Base-by-base conservation (phyloP, 768 basidiomycete genomes). In the Pleurotus citrinopileatus region DNA sequence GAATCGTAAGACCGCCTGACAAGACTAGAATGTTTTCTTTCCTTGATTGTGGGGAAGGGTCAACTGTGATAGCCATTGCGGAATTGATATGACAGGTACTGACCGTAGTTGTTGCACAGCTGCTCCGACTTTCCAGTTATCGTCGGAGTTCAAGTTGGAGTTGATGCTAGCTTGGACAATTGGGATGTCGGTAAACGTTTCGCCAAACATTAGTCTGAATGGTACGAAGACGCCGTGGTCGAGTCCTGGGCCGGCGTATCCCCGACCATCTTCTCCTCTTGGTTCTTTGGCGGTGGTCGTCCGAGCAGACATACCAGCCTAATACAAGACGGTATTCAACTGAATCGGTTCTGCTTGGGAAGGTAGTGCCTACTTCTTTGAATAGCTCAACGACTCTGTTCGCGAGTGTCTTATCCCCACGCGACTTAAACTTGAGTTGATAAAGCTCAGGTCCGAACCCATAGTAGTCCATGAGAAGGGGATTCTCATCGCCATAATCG, bases 141-240 rank as follows among this genome's bases (percentile, higher is more conserved):
- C 73, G 60, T 78, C 75, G 4, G 88, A 82, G 52, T 73, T 75
- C 57, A 89, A 60, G 54, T 72, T 80, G 8, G 74, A 70, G 57
- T 89, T 83, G 50, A 91, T 84, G 29, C 82, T 84, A 2, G 81
- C 84, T 68, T 91, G 78, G 17, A 91, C 79, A 60, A 91, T 77
- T 2, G 90, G 90, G 15, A 91, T 69, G 4, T 77, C 74, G 22
- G 63, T 74, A 54, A 84, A 78, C 43, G 78, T 76, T 43, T 84
- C 78, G 5, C 86, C 86, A 61, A 91, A 91, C 89, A 91, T 91
- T 55, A 86, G 64, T 42, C 76, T 73, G 74, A 91, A 89, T 2
- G 90, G 90, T 10, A 92, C 73, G 64, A 91, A 91, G 42, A 91
- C 87, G 20, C 89, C 90, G 60, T 90, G 88, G 62, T 90, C 88